These are phyloP conservation scores for Lipomyces spencermartinsiae DNA, from an alignment of 805 yeast species.

Conservation along the genomic window DNA sequence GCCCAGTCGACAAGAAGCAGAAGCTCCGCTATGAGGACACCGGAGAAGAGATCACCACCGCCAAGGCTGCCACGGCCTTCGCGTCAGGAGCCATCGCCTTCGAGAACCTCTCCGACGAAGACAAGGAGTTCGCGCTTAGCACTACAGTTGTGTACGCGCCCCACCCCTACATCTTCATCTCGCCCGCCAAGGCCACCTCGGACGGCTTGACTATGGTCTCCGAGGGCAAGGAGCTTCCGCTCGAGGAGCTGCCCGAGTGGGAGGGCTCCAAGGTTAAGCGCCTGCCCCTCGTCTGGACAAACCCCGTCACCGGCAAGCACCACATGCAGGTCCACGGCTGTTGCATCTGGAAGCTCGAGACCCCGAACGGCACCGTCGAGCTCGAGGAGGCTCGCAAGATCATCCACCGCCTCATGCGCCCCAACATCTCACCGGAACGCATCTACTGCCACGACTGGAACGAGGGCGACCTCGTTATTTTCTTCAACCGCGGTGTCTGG, in stretches of 20 bases:
- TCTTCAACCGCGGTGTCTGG: conserved; percentile 89
- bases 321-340: conserved; percentile 90
- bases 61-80: conserved; percentile 90
- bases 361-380: conserved; percentile 63
- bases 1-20: conserved; percentile 63
- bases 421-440: conserved; percentile 74
- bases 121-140: conserved; percentile 72
- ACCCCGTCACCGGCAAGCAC: conserved; percentile 81
- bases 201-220: conserved; percentile 87
- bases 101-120: conserved; percentile 67
- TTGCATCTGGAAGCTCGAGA: conserved; percentile 71
- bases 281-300: conserved; percentile 90
- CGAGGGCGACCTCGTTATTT: conserved; percentile 83
- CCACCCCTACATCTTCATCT: conserved; percentile 86
- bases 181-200: conserved; percentile 78
- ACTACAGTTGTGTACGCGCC: conserved; percentile 91
- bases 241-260: conserved; percentile 81
- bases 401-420: conserved; percentile 79
- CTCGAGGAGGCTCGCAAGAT: conserved; percentile 76
- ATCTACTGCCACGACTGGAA: conserved; percentile 85
- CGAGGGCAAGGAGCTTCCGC: conserved; percentile 72
- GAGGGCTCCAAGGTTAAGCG: conserved; percentile 76
- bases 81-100: conserved; percentile 85
- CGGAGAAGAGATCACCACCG: conserved; percentile 66
- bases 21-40: conserved; percentile 70